A percentile compares a stretch with the other conserved stretches of the same genome.
phyloP scores from a whole-genome alignment of 257 asterid genomes.

The Solanum medicagineum region DNA sequence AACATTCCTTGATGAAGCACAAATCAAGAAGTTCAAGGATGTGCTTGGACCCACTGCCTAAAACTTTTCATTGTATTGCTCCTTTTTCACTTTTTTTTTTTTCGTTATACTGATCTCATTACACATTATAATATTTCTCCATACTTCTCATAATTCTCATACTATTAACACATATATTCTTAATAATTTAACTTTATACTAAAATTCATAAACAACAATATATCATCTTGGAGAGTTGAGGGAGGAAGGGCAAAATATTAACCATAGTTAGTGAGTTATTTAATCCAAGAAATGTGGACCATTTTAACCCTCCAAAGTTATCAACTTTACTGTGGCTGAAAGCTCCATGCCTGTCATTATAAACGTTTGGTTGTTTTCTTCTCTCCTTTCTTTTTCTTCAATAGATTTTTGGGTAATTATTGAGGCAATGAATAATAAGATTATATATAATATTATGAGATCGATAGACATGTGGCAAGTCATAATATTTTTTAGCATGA shows the following conservation, averaged over 20 bases:
- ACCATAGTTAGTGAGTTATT: too few relatives aligned
- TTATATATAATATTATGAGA: background rate
- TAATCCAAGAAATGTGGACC: too few relatives aligned
- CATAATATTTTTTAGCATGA: background rate
- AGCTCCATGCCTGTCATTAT: background rate
- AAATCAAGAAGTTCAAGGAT: conserved; percentile 78
- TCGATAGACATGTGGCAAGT: background rate
- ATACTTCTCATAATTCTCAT: too few relatives aligned
- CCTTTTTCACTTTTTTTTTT: too few relatives aligned
- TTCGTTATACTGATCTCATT: too few relatives aligned
- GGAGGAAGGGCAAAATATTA: background rate
- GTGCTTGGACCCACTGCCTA: conserved; percentile 69
- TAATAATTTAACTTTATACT: too few relatives aligned
- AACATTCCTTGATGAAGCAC: conserved; percentile 53
- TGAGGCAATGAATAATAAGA: background rate
- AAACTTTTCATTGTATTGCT: background rate
- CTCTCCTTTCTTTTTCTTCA: background rate
- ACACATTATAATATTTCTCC: too few relatives aligned
- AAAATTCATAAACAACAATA: background rate
- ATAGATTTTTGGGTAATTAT: background rate
- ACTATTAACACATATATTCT: too few relatives aligned
- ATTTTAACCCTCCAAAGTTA: background rate
- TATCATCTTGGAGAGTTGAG: background rate
- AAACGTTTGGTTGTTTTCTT: background rate
- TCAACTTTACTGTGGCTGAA: background rate